Conservation (phyloP, 768 basidiomycete genomes). For the Panus rudis region DNA sequence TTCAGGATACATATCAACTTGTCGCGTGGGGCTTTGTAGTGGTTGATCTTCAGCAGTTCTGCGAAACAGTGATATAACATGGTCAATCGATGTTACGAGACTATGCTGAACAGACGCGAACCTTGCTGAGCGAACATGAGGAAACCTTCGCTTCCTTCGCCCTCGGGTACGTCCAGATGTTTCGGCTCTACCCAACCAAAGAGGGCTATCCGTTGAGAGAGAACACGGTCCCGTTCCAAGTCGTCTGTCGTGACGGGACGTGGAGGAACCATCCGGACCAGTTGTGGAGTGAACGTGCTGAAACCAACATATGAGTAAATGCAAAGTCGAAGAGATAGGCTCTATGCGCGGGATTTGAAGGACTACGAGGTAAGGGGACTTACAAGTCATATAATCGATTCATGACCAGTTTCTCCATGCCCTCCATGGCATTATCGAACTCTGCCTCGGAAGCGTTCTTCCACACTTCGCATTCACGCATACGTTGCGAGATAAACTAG, state of each 20-base stretch:
- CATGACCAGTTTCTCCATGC: conserved; percentile 99
- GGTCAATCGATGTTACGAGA: not conserved
- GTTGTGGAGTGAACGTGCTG: conserved; percentile 90
- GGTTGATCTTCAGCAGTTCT: conserved; percentile 96
- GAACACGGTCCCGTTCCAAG: conserved; percentile 89
- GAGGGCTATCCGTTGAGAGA: conserved; percentile 82
- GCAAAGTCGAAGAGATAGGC: not conserved
- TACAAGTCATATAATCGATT: conserved; percentile 94
- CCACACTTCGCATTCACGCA: conserved; percentile 84
- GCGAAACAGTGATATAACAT: not conserved
- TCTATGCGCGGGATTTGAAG: no score
- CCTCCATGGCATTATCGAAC: conserved; percentile 96
- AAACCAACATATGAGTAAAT: conserved; percentile 8
- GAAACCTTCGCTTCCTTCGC: conserved; percentile 72
- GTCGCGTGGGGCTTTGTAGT: conserved; percentile 97
- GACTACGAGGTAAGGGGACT: conserved; percentile 25
- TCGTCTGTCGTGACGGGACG: conserved; percentile 88
- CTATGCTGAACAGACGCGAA: conserved; percentile 21
- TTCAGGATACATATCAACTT: conserved; percentile 97
- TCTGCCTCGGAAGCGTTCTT: conserved; percentile 68
- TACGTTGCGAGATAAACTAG: conserved; percentile 85
- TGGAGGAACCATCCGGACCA: conserved; percentile 56
- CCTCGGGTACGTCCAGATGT: conserved; percentile 86
- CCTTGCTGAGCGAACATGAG: conserved; percentile 87
- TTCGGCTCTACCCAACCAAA: conserved; percentile 87